Conservation (phyloP, 139 green algal species). For the Chloropicon primus region DNA sequence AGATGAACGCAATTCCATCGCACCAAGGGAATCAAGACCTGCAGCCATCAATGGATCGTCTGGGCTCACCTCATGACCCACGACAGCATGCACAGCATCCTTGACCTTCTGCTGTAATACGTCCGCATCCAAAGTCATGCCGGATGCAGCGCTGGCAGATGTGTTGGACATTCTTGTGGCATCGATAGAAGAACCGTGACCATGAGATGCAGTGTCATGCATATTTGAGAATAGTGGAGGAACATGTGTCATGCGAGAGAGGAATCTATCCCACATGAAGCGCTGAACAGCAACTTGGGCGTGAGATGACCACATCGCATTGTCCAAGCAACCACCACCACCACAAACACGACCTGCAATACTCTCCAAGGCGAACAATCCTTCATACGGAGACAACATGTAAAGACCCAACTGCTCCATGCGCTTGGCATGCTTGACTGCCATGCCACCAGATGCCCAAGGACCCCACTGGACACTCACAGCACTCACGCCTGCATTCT, state of each 20-base stretch:
- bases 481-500: conserved; percentile 20
- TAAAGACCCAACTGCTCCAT: conserved; percentile 47
- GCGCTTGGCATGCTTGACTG: conserved; percentile 19
- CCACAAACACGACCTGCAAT: background rate
- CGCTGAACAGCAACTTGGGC: background rate
- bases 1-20: conserved; percentile 60
- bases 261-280: background rate
- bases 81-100: background rate
- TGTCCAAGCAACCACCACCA: background rate
- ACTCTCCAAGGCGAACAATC: conserved; percentile 24
- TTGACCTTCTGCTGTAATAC: background rate
- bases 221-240: background rate
- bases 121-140: background rate
- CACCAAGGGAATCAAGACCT: conserved; percentile 61
- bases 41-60: conserved; percentile 51
- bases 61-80: background rate
- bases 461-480: conserved; percentile 64
- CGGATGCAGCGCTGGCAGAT: background rate
- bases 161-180: no score
- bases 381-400: conserved; percentile 32
- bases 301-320: background rate
- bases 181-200: no score
- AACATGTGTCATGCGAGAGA: background rate
- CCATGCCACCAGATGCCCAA: conserved; percentile 47
- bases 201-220: background rate